phyloP scores from a whole-genome alignment of 108 stramenopile species.

The Cyclotella distinguenda region DNA sequence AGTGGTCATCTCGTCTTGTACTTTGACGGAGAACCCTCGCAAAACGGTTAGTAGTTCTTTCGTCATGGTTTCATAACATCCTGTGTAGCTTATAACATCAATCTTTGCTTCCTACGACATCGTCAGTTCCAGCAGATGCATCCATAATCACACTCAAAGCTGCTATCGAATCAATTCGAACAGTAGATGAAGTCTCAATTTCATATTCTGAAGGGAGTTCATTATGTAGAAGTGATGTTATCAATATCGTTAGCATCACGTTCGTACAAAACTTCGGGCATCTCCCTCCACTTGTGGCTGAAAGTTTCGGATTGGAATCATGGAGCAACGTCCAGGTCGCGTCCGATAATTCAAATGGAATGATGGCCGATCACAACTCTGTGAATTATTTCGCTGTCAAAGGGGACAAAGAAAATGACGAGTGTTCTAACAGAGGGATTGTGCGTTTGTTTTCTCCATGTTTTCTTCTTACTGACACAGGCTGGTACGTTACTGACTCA shows the following conservation, averaged over 20 bases:
- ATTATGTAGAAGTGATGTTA: conserved; percentile 31
- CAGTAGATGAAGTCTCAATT: conserved; percentile 43
- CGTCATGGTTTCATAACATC: background rate
- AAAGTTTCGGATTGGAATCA: conserved; percentile 31
- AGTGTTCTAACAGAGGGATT: conserved; percentile 65
- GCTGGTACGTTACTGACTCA: too few species aligned
- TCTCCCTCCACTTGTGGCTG: conserved; percentile 48
- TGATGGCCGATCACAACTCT: conserved; percentile 37
- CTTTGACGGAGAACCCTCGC: conserved; percentile 35
- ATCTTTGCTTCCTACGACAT: background rate
- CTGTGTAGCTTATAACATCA: background rate
- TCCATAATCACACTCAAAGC: conserved; percentile 44
- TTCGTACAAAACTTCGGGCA: conserved; percentile 69
- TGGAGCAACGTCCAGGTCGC: conserved; percentile 37
- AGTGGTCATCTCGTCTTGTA: conserved; percentile 50
- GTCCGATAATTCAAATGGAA: conserved; percentile 28
- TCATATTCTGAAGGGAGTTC: conserved; percentile 39
- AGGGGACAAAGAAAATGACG: conserved; percentile 68
- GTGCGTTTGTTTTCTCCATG: background rate
- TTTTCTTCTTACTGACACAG: too few species aligned
- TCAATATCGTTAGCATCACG: conserved; percentile 53
- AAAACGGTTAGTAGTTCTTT: background rate
- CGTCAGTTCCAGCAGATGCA: conserved; percentile 16
- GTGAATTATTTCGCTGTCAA: conserved; percentile 24
- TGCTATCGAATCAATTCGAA: conserved; percentile 49